Conservation (phyloP, 2,329 filamentous ascomycete genomes). For the Monosporascus sp. region DNA sequence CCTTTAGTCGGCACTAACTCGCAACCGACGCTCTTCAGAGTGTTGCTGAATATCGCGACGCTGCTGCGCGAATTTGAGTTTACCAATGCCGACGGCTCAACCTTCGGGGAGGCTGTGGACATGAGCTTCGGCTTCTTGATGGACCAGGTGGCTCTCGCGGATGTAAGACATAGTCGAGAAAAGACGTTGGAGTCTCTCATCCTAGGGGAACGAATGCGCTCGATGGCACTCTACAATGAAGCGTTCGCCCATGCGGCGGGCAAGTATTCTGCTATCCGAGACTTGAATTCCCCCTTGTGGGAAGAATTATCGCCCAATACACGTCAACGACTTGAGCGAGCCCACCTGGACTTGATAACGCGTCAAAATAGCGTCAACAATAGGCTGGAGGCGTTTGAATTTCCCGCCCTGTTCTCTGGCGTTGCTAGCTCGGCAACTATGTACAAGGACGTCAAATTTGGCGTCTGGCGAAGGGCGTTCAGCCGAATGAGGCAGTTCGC, state of each 20-base stretch:
- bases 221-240: constrained; percentile 77
- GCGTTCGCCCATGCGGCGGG: constrained; percentile 88
- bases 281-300: constrained; percentile 64
- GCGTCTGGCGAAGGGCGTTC: constrained; percentile 75
- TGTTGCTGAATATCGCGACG: constrained; percentile 48
- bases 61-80: constrained; percentile 55
- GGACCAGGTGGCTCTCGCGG: constrained; percentile 69
- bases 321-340: constrained; percentile 73
- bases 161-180: constrained; percentile 76
- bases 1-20: constrained; percentile 54
- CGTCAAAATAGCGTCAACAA: constrained; percentile 65
- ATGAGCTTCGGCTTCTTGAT: constrained; percentile 70
- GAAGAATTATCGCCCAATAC: constrained; percentile 65
- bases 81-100: constrained; percentile 48
- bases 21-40: constrained; percentile 47
- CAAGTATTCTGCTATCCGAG: constrained; percentile 70
- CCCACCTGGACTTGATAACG: constrained; percentile 71
- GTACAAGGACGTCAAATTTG: constrained; percentile 74
- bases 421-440: constrained; percentile 78
- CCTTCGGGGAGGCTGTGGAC: constrained; percentile 55
- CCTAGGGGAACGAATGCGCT: constrained; percentile 84
- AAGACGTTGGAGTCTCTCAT: constrained; percentile 86
- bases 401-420: constrained; percentile 83
- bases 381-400: constrained; percentile 83
- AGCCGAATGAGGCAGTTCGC: constrained; percentile 68